phyloP scores from a whole-genome alignment of 805 yeast species.

The Hanseniaspora hatyaiensis region DNA sequence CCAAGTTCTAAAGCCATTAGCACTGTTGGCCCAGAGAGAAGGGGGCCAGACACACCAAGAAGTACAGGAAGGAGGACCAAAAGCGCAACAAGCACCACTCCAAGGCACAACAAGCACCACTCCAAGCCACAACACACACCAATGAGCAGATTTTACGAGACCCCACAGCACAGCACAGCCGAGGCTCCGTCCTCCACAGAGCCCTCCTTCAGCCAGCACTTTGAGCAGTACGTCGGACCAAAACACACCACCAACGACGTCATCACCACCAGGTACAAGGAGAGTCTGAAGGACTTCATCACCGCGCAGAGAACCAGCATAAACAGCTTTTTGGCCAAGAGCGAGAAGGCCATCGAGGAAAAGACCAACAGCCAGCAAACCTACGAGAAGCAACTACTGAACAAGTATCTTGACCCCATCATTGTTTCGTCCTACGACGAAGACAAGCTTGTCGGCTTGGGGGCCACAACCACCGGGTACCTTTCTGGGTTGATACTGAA shows the following conservation, averaged over 20 bases:
- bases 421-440: constrained; percentile 38
- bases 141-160: constrained; percentile 13
- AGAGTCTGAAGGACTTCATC: constrained; percentile 15
- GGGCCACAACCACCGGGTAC: constrained; percentile 44
- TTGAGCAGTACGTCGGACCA: constrained; percentile 3
- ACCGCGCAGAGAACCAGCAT: constrained; percentile 20
- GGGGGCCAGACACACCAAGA: too few species aligned
- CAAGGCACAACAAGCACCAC: not conserved
- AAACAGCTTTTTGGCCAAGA: constrained; percentile 16
- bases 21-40: too few species aligned
- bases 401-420: constrained; percentile 29
- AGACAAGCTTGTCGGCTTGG: constrained; percentile 45
- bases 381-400: constrained; percentile 42
- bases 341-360: constrained; percentile 31
- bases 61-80: too few species aligned
- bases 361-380: constrained; percentile 36
- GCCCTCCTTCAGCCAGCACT: not conserved
- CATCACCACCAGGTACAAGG: constrained; percentile 5
- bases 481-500: constrained; percentile 51
- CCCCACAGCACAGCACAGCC: not conserved
- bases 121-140: not conserved
- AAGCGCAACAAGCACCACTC: not conserved
- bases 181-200: too few species aligned
- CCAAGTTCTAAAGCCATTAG: too few species aligned
- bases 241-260: constrained; percentile 1